A percentile compares a stretch with the other conserved stretches of the same genome.
Conservation (phyloP, 768 basidiomycete species). For the Cyclocybe aegerita region DNA sequence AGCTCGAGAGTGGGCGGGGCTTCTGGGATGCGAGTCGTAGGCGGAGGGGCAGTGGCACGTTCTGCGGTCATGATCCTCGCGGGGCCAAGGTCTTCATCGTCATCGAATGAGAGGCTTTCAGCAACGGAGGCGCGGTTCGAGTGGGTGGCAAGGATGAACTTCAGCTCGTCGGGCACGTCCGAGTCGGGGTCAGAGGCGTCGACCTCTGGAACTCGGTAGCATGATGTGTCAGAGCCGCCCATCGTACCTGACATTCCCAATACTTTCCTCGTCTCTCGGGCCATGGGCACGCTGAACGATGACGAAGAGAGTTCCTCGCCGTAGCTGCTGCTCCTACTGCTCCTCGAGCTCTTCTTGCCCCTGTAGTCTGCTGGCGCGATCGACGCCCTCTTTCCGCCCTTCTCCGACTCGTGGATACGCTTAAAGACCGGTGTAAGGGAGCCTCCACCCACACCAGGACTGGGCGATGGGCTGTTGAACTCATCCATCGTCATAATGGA, state of each 20-base stretch:
- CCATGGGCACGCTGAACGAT: slow-evolving; percentile 14
- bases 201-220: slow-evolving; percentile 40
- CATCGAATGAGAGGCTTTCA: slow-evolving; percentile 36
- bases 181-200: slow-evolving; percentile 68
- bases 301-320: slow-evolving; percentile 2
- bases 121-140: slow-evolving; percentile 30
- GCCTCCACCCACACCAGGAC: background rate
- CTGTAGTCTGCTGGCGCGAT: background rate
- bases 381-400: background rate
- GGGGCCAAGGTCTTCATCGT: background rate
- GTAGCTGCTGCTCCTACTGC: slow-evolving; percentile 17
- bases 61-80: background rate
- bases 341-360: slow-evolving; percentile 1
- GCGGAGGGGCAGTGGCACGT: background rate
- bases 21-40: background rate
- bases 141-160: slow-evolving; percentile 50
- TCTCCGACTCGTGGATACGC: slow-evolving; percentile 21
- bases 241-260: slow-evolving; percentile 69
- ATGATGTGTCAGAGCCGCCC: slow-evolving; percentile 55
- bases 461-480: slow-evolving; percentile 7
- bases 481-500: slow-evolving; percentile 9
- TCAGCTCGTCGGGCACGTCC: slow-evolving; percentile 80
- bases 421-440: slow-evolving; percentile 31
- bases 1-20: slow-evolving; percentile 1
- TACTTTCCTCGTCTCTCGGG: slow-evolving; percentile 51